Evolutionary conservation across 768 basidiomycete species (phyloP), one percentile per base, ranked within the genome.

Genomic region (Leccinum rimulosum): DNA sequence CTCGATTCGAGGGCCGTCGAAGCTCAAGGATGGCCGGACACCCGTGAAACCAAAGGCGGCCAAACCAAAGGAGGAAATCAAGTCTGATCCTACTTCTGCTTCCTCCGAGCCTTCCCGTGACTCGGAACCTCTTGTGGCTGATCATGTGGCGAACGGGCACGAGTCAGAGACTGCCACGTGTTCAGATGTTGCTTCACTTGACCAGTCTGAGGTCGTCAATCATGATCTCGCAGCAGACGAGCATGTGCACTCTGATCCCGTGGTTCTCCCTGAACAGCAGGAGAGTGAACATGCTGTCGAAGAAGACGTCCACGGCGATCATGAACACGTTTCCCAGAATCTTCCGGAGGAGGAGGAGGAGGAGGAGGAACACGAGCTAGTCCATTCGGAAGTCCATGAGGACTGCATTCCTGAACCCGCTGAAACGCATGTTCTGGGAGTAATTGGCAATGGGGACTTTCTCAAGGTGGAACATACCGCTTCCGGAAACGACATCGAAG

Each of bases 401-500:
- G 60, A 61, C 31, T 0, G 53, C 1, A 48, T 54, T 15, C 45
- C 55, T 9, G 62, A 64, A 15, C 54, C 64, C 17, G 12, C 51
- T 35, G 71, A 67, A 11, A 43, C 59, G 6, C 60, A 56, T 57
- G 30, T 50, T 36, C 30, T 31, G 31, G 55, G 56, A 51, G 52
- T 64, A 12, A 22, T 51, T 17, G 50, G 43, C 43, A 67, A 66
- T 10, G 63, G 62, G 52, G 47, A 64, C 22, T 27, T 25, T 51
- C 11, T 53, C 28, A 55, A 58, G 33, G 50, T 48, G 12, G 65
- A 55, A 31, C 38, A 25, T 14, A 4, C 25, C 30, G n/a, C 52
- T 19, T 31, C 52, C 14, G 78, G 69, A 15, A 70, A 75, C 55
- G 83, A 87, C 31, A 75, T 87, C 31, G 88, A 84, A 70, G 82